Base-by-base conservation (phyloP, 768 basidiomycete species). In the Boletus tylopilopsis region DNA sequence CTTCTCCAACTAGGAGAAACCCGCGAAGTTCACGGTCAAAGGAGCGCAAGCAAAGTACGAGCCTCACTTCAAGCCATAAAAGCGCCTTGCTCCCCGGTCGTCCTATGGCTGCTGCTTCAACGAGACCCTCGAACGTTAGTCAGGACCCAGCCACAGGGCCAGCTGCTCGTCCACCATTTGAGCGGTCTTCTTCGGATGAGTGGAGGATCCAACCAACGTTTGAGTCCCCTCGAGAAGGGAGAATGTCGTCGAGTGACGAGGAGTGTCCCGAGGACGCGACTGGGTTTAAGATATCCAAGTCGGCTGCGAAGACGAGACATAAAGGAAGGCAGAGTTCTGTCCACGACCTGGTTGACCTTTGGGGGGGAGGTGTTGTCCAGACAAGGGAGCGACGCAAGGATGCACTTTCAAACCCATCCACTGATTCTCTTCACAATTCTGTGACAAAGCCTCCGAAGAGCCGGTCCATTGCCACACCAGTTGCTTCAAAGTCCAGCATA, bases 291-390 rank as follows among this genome's bases (percentile, higher is more conserved):
- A 50, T 56, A 45, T 50, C 61, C 21, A 65, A 54, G 45, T 41
- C 54, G 6, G 59, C 24, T 41, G 47, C 64, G 50, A 64, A 59
- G 43, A 58, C 66, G 44, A 68, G 65, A 43, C 61, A 68, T 35
- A 75, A 67, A 57, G 73, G 78, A 34, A 71, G 89, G 54, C 87
- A 91, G 71, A 85, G 81, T 59, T 91, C 90, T 12, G 88, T 91
- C 21, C 88, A 93, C 59, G 85, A 92, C 60, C 63, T 91, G 47
- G 86, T 91, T 24, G 85, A 87, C 63, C 64, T 91, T 24, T 90
- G 85, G 75, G 87, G 87, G 35, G 86, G 85, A 7, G 74, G 76
- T 13, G 52, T 73, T 50, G 54, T 58, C 41, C 70, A 64, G 53
- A 62, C 62, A 21, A 78, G 75, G 57, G 77, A 80, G 55, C 77